Evolutionary conservation across 257 asterid genomes (phyloP), one percentile per base, ranked within the genome.

Genomic region (Craterostigma plantagineum): DNA sequence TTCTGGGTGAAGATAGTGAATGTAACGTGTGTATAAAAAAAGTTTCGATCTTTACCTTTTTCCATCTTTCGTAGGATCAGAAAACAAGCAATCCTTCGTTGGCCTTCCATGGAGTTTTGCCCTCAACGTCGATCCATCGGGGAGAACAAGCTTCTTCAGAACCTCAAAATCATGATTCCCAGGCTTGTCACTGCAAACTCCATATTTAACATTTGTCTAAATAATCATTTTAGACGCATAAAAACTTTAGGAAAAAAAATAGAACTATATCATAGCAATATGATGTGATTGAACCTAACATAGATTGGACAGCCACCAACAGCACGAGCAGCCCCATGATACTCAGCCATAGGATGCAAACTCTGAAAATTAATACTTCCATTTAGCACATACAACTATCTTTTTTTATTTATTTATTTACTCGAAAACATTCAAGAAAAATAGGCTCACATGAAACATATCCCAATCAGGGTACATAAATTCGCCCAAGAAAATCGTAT

Each of bases 381-480:
- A 23, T 23, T 23, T 23, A 23, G 30, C 30, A 23, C 30, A 6
- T 23, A 23, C n/a, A 6, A 23, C 30, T 23, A 6, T 23, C 6
- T n/a, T n/a, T n/a, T n/a, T n/a, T n/a, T n/a, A n/a, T n/a, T n/a
- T n/a, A n/a, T n/a, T n/a, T n/a, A n/a, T n/a, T n/a, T n/a, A n/a
- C n/a, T n/a, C n/a, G n/a, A n/a, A n/a, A n/a, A 23, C 6, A 6
- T 23, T 23, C 30, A 6, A 23, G 30, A 23, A 23, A 10, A 6
- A 9, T 14, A 34, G 13, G 58, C 83, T 81, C 65, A 86, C 96
- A 43, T 85, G 96, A 55, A 85, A 81, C 96, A 85, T 85, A 46
- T 85, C 96, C 96, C 96, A 81, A 68, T 85, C 94, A 4, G 96
- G 94, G 67, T 86, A 94, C 96, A 86, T 81, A 54, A 86, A 81